Evolutionary conservation across 1,284 basidiomycete genomes (phyloP).

Genomic region (Golubevia sp.): DNA sequence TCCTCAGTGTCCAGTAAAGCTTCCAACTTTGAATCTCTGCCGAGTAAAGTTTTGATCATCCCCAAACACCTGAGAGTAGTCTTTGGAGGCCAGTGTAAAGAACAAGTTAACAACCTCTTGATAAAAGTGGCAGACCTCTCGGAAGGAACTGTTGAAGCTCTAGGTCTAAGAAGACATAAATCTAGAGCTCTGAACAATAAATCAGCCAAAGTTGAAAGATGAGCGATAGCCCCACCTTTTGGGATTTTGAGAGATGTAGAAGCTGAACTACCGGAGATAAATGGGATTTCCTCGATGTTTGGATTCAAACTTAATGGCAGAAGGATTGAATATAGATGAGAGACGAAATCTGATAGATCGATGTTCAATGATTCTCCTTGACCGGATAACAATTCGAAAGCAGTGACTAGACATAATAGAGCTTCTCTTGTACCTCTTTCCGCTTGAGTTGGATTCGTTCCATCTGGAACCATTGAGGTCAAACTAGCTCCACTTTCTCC

Average conservation of each 20-base stretch:
- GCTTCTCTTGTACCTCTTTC: constrained; percentile 68
- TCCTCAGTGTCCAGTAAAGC: constrained; percentile 85
- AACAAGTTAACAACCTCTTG: constrained; percentile 81
- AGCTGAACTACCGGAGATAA: background rate
- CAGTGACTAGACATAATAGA: constrained; percentile 87
- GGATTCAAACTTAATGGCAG: constrained; percentile 65
- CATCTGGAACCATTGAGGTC: constrained; percentile 32
- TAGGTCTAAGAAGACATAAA: constrained; percentile 74
- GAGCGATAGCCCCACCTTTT: constrained; percentile 5
- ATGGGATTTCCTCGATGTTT: constrained; percentile 63
- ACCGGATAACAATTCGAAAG: constrained; percentile 91
- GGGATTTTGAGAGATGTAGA: background rate
- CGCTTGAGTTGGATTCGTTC: constrained; percentile 11
- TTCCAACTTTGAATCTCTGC: constrained; percentile 78
- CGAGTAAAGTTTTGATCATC: constrained; percentile 75
- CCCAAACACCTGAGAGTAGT: constrained; percentile 72
- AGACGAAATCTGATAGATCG: constrained; percentile 87
- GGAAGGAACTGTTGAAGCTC: constrained; percentile 67
- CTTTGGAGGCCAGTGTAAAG: constrained; percentile 77
- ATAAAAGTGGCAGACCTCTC: constrained; percentile 86
- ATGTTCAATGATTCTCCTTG: constrained; percentile 98
- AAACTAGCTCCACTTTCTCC: no score
- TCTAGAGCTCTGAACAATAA: constrained; percentile 84
- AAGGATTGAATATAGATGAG: constrained; percentile 72
- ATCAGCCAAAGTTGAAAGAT: constrained; percentile 62